Conservation (phyloP, 2,329 filamentous ascomycete genomes). For the Biscogniauxia marginata region DNA sequence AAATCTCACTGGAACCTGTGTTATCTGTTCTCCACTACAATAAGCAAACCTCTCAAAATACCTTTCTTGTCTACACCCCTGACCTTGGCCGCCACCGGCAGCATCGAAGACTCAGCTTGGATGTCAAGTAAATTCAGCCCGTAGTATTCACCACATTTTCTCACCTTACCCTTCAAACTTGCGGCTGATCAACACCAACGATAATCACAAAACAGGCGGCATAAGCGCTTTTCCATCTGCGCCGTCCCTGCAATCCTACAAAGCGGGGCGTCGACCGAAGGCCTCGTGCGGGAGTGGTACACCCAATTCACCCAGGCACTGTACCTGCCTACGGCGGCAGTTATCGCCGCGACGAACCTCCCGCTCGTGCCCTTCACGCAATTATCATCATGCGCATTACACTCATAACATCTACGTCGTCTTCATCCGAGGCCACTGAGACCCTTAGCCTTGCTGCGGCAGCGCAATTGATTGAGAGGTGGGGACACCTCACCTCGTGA, state of each 20-base stretch:
- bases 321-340: constrained; percentile 20
- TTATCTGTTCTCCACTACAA: neutral
- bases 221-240: constrained; percentile 23
- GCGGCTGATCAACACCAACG: neutral
- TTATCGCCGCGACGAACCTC: constrained; percentile 21
- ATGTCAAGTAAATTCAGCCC: constrained; percentile 21
- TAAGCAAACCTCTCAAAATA: constrained; percentile 9
- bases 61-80: constrained; percentile 25
- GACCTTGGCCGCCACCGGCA: constrained; percentile 21
- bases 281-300: constrained; percentile 24
- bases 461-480: constrained; percentile 15
- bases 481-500: constrained; percentile 20
- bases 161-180: neutral
- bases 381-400: constrained; percentile 19
- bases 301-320: constrained; percentile 21
- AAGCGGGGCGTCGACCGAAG: constrained; percentile 16
- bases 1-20: neutral
- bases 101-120: constrained; percentile 27
- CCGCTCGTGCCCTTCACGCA: constrained; percentile 22
- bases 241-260: constrained; percentile 23
- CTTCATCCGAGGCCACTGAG: constrained; percentile 3
- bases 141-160: too few species aligned
- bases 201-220: constrained; percentile 14
- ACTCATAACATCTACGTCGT: constrained; percentile 12
- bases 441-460: constrained; percentile 16